Conservation (phyloP, 306 rosid genomes). For the Canavalia ensiformis region DNA sequence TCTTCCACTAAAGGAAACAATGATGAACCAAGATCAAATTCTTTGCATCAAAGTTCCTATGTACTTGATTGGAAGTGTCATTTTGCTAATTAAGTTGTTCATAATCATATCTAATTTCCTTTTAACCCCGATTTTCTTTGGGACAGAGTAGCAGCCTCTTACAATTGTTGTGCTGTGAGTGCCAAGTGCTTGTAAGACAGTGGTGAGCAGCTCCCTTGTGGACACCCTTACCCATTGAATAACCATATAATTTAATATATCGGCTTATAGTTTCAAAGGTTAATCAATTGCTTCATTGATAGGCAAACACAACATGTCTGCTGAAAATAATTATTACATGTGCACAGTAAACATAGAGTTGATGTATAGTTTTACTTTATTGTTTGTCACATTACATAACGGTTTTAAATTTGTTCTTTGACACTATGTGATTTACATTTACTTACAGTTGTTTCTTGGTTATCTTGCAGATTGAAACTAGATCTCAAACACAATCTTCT, state of each 20-base stretch:
- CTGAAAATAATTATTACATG: neutral
- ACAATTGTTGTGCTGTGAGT: neutral
- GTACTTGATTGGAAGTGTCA: neutral
- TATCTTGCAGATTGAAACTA: constrained; percentile 63
- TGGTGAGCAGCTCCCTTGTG: constrained; percentile 22
- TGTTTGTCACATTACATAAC: neutral
- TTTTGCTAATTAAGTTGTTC: neutral
- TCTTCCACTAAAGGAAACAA: too few species aligned
- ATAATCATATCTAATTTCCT: neutral
- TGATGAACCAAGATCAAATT: too few species aligned
- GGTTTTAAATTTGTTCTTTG: neutral
- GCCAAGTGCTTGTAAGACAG: neutral
- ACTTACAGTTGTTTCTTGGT: neutral
- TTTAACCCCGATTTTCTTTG: neutral
- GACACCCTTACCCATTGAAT: constrained; percentile 8
- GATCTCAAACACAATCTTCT: constrained; percentile 70
- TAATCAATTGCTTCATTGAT: neutral
- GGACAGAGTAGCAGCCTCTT: neutral
- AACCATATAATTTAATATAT: neutral
- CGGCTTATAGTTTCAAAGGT: neutral
- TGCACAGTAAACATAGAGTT: neutral
- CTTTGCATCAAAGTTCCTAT: too few species aligned
- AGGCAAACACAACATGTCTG: neutral
- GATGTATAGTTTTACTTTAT: neutral
- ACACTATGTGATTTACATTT: neutral